phyloP scores from a whole-genome alignment of 2,329 filamentous ascomycete genomes.

The Penicillium sp. region DNA sequence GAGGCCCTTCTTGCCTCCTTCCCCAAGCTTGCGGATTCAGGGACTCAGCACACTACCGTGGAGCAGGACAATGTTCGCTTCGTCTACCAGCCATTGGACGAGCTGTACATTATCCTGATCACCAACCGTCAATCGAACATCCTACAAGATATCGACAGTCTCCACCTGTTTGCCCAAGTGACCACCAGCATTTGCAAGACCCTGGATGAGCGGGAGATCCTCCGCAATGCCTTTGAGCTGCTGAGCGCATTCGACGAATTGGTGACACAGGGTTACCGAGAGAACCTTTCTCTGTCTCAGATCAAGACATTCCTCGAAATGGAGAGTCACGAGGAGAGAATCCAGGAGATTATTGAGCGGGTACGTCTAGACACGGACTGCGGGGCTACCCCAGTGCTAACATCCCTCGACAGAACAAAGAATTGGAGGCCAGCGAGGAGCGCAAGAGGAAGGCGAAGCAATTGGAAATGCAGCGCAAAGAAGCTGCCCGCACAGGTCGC shows the following conservation, averaged over 20 bases:
- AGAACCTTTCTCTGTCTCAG: conserved; percentile 94
- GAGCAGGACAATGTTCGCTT: conserved; percentile 99
- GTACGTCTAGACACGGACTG: conserved; percentile 53
- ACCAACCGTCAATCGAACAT: conserved; percentile 99
- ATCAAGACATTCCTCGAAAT: conserved; percentile 99
- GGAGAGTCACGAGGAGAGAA: conserved; percentile 98
- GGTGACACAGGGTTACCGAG: conserved; percentile 91
- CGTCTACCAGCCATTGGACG: conserved; percentile 97
- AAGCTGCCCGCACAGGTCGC: conserved; percentile 78
- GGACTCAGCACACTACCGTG: conserved; percentile 96
- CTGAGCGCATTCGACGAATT: conserved; percentile 97
- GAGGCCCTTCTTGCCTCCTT: conserved; percentile 96
- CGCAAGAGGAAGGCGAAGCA: conserved; percentile 99
- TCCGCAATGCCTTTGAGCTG: conserved; percentile 93
- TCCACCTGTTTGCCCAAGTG: conserved; percentile 97
- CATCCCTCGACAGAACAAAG: conserved; percentile 75
- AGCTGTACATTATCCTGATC: conserved; percentile 99
- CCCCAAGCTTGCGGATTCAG: conserved; percentile 93
- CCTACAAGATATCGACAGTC: conserved; percentile 96
- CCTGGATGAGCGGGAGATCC: conserved; percentile 91
- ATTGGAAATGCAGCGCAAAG: conserved; percentile 97
- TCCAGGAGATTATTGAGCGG: conserved; percentile 95
- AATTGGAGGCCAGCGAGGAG: conserved; percentile 96
- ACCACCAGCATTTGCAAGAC: conserved; percentile 96
- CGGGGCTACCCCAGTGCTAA: conserved; percentile 26